A percentile compares a stretch with the other conserved stretches of the same genome.
Conservation (phyloP, 2,329 filamentous ascomycete genomes). For the Fusarium sp. region DNA sequence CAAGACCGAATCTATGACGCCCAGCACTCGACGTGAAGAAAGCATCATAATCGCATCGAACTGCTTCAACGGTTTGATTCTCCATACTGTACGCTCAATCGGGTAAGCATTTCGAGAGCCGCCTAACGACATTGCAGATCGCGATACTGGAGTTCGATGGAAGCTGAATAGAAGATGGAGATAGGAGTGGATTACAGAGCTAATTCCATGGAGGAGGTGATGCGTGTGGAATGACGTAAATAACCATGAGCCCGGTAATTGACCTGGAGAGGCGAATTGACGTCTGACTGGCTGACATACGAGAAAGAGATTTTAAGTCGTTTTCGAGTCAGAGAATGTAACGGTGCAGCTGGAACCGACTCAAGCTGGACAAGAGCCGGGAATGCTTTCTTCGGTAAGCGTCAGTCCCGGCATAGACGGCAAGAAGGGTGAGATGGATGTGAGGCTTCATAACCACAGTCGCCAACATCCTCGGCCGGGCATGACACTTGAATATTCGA, state of each 20-base stretch:
- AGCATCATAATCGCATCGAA: conserved; percentile 13
- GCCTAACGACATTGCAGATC: conserved; percentile 5
- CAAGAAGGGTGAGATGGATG: conserved; percentile 5
- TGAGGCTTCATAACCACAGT: conserved; percentile 21
- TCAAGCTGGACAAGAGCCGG: neutral
- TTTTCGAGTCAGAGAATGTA: neutral
- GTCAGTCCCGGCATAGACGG: neutral
- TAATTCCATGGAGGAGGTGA: conserved; percentile 13
- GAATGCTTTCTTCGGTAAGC: too few relatives aligned
- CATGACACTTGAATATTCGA: conserved; percentile 4
- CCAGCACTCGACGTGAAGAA: neutral
- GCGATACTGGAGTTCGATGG: conserved; percentile 12
- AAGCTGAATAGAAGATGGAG: conserved; percentile 18
- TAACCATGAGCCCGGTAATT: conserved; percentile 2
- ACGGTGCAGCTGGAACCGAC: neutral
- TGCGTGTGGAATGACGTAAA: conserved; percentile 22
- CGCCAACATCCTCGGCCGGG: neutral
- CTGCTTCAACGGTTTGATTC: neutral
- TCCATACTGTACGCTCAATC: conserved; percentile 5
- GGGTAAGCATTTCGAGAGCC: conserved; percentile 13
- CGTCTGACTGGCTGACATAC: neutral
- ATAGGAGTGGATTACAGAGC: conserved; percentile 1
- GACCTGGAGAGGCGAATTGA: neutral
- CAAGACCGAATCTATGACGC: conserved; percentile 27
- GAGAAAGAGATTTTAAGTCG: neutral